These are phyloP conservation scores for Colletotrichum tanaceti DNA, from an alignment of 2,329 filamentous ascomycete genomes.

Conservation along the genomic window DNA sequence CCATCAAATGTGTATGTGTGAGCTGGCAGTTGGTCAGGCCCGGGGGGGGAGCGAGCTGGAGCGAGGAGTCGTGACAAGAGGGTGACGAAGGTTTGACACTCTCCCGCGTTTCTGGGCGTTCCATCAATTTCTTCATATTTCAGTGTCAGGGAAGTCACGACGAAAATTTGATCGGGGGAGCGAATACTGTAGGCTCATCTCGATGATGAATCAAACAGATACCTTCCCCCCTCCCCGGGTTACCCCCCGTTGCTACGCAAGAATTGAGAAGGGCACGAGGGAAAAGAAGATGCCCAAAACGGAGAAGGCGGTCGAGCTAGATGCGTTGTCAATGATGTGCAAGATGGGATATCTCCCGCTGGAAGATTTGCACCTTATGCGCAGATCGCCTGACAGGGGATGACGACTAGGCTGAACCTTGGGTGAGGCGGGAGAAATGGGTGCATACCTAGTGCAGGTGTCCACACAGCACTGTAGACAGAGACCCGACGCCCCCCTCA, in stretches of 20 bases:
- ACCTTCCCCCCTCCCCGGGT: background rate
- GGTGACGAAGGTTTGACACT: conserved; percentile 12
- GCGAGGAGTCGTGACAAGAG: conserved; percentile 12
- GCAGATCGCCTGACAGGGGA: conserved; percentile 39
- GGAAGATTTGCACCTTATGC: conserved; percentile 41
- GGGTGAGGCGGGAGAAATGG: conserved; percentile 12
- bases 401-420: conserved; percentile 37
- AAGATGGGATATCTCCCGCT: conserved; percentile 40
- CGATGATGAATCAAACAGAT: conserved; percentile 27
- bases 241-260: background rate
- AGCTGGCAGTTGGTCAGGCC: conserved; percentile 31
- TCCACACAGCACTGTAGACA: too few species aligned
- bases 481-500: conserved; percentile 13
- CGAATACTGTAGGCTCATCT: conserved; percentile 32
- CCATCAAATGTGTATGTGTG: conserved; percentile 26
- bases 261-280: conserved; percentile 6
- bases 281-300: conserved; percentile 19
- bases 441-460: too few species aligned
- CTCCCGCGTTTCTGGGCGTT: background rate
- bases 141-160: conserved; percentile 14
- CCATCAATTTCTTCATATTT: conserved; percentile 26
- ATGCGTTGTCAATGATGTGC: conserved; percentile 40
- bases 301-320: conserved; percentile 33
- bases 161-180: conserved; percentile 19
- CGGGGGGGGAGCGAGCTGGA: background rate